Conservation (phyloP, 2,329 filamentous ascomycete species). For the Talaromyces amestolkiae region DNA sequence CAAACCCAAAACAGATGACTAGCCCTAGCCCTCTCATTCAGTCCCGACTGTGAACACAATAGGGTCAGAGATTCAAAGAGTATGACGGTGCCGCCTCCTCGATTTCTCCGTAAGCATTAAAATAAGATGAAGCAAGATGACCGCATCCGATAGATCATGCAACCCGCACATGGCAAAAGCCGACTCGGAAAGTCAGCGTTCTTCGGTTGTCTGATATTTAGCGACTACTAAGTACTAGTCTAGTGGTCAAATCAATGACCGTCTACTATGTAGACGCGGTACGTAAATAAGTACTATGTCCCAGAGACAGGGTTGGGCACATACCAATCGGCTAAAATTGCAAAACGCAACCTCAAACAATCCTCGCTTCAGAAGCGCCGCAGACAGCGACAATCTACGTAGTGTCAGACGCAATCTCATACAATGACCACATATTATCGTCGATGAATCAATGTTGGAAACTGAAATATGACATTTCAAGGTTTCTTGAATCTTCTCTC, state of each 20-base stretch:
- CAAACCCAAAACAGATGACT: constrained; percentile 4
- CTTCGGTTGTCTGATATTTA: too few species aligned
- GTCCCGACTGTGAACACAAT: not conserved
- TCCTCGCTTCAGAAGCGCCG: constrained; percentile 13
- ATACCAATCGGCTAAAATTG: constrained; percentile 12
- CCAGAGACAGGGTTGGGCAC: not conserved
- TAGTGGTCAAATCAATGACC: not conserved
- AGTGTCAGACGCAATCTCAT: not conserved
- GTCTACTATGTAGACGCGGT: not conserved
- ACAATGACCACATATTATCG: not conserved
- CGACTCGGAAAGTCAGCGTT: not conserved
- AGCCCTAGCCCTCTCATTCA: not conserved
- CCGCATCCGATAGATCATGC: not conserved
- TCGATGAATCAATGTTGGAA: not conserved
- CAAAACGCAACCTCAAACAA: constrained; percentile 18
- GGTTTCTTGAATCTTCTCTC: not conserved
- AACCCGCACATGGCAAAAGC: constrained; percentile 5
- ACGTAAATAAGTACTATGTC: not conserved
- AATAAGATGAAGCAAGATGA: not conserved
- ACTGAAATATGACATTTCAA: not conserved
- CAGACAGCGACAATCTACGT: not conserved
- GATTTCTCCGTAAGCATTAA: not conserved
- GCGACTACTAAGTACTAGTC: not conserved
- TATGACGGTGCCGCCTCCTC: not conserved
- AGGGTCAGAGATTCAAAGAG: not conserved